Conservation (phyloP, 1,139 yeast species). For the Saccharomyces hybrid region DNA sequence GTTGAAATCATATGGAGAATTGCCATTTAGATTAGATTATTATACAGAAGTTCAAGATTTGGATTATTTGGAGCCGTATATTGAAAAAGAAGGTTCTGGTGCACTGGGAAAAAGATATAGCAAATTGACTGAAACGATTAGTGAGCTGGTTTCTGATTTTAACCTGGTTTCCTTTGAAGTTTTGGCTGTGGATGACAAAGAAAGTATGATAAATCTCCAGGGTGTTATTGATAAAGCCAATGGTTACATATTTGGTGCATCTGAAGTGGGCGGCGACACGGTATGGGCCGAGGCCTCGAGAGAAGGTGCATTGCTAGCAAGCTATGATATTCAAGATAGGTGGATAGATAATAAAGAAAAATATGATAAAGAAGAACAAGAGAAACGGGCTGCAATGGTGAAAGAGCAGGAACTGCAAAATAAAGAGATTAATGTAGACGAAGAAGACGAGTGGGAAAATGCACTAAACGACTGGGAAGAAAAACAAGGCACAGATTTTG, state of each 20-base stretch:
- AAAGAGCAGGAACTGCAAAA: conserved; percentile 34
- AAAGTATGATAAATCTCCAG: conserved; percentile 78
- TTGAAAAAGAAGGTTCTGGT: conserved; percentile 50
- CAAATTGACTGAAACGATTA: conserved; percentile 66
- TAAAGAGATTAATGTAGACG: conserved; percentile 46
- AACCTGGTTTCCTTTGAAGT: conserved; percentile 86
- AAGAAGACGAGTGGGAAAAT: conserved; percentile 55
- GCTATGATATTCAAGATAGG: conserved; percentile 79
- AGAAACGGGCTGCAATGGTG: conserved; percentile 33
- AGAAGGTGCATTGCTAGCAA: conserved; percentile 48
- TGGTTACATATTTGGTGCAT: conserved; percentile 87
- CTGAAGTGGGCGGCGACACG: conserved; percentile 91
- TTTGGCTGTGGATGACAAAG: conserved; percentile 81
- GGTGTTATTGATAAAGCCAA: conserved; percentile 79
- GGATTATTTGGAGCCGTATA: conserved; percentile 56
- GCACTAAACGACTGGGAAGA: conserved; percentile 61
- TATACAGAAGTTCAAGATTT: conserved; percentile 92
- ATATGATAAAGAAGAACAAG: conserved; percentile 61
- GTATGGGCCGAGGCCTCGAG: conserved; percentile 94
- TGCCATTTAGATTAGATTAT: conserved; percentile 71
- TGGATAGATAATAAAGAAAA: conserved; percentile 84
- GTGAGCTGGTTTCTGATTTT: conserved; percentile 79
- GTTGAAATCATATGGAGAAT: conserved; percentile 55
- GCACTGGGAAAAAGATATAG: conserved; percentile 56
- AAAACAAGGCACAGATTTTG: conserved; percentile 26